phyloP scores from a whole-genome alignment of 768 basidiomycete species.

The Austroboletus eburneus region DNA sequence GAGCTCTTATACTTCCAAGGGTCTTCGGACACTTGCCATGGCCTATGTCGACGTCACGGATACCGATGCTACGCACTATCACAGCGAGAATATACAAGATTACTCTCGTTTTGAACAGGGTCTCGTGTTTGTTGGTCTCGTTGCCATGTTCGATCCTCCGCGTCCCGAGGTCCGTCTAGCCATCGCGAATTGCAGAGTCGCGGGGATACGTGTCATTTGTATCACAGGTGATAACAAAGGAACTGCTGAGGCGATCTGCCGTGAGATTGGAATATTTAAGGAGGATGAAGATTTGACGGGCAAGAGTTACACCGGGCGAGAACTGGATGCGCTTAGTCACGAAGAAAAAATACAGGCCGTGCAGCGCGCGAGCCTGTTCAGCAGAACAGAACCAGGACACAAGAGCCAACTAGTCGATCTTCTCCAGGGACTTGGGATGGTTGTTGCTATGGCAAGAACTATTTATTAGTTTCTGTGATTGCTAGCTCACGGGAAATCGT shows the following conservation, averaged over 20 bases:
- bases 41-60: slow-evolving; percentile 81
- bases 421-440: slow-evolving; percentile 84
- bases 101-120: slow-evolving; percentile 90
- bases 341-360: slow-evolving; percentile 86
- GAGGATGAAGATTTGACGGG: slow-evolving; percentile 85
- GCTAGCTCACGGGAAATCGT: slow-evolving; percentile 6
- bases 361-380: slow-evolving; percentile 84
- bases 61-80: slow-evolving; percentile 76
- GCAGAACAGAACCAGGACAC: slow-evolving; percentile 90
- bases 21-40: slow-evolving; percentile 87
- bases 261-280: slow-evolving; percentile 91
- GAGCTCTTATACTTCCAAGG: slow-evolving; percentile 68
- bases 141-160: slow-evolving; percentile 97
- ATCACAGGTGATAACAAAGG: slow-evolving; percentile 98
- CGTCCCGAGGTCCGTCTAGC: slow-evolving; percentile 88
- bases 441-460: slow-evolving; percentile 84
- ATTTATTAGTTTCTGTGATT: slow-evolving; percentile 6
- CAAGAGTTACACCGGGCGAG: slow-evolving; percentile 93
- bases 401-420: slow-evolving; percentile 94
- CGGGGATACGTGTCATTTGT: slow-evolving; percentile 93
- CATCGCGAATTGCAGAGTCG: slow-evolving; percentile 84
- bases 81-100: slow-evolving; percentile 70
- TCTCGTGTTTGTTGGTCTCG: slow-evolving; percentile 90
- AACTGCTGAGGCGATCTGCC: slow-evolving; percentile 95
- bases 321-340: slow-evolving; percentile 76